These are phyloP conservation scores for Phytophthora cryptogea DNA, from an alignment of 352 stramenopile genomes.

Conservation along the genomic window DNA sequence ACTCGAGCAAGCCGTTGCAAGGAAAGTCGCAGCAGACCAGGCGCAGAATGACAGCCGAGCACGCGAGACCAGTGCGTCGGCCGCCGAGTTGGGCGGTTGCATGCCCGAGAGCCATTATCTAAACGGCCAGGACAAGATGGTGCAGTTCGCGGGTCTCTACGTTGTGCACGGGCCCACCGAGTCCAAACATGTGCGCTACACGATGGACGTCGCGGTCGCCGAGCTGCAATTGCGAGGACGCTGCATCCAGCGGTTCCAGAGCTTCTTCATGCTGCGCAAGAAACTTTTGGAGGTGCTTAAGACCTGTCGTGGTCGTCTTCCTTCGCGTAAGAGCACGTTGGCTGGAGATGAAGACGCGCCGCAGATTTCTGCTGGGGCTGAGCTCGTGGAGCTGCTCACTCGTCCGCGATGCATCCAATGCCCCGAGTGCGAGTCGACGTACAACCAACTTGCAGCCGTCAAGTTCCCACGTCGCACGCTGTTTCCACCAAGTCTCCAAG, in stretches of 20 bases:
- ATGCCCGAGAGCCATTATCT: constrained; percentile 38
- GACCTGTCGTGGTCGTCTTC: constrained; percentile 37
- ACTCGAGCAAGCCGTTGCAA: constrained; percentile 23
- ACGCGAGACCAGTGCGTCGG: constrained; percentile 30
- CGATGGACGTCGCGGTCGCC: constrained; percentile 56
- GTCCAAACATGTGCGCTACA: constrained; percentile 62
- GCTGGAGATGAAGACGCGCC: constrained; percentile 9
- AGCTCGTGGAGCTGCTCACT: constrained; percentile 35
- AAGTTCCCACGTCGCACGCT: constrained; percentile 61
- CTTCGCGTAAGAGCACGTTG: constrained; percentile 21
- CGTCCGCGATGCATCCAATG: constrained; percentile 37
- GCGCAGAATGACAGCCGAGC: background rate
- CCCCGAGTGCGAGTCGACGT: constrained; percentile 40
- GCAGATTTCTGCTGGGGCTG: constrained; percentile 22
- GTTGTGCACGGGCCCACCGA: constrained; percentile 58
- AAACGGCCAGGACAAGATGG: constrained; percentile 43
- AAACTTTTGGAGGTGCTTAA: constrained; percentile 51
- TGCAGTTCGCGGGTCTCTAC: constrained; percentile 57
- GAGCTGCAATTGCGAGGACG: constrained; percentile 52
- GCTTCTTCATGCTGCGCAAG: constrained; percentile 59
- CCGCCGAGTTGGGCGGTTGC: constrained; percentile 27
- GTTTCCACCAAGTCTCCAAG: constrained; percentile 48
- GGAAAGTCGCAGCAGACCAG: constrained; percentile 30
- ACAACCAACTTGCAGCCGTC: constrained; percentile 38
- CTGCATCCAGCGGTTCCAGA: constrained; percentile 63